Evolutionary conservation across 192 early-diverging fungal genomes (phyloP), one percentile per base, ranked within the genome.

Genomic region (Mortierella hygrophila): DNA sequence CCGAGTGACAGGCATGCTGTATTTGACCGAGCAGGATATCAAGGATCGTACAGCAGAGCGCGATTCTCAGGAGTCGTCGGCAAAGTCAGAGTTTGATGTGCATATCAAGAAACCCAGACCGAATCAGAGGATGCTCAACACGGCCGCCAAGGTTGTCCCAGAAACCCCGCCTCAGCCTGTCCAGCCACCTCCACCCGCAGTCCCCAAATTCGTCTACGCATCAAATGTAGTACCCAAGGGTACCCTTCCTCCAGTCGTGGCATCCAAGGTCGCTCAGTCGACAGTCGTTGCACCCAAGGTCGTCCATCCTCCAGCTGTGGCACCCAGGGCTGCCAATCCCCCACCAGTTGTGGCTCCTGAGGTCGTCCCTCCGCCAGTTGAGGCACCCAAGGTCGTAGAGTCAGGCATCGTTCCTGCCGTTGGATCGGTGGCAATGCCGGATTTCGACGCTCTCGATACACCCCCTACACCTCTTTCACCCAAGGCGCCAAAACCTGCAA

Each of bases 1-100:
- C 1, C 71, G 83, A 32, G 73, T 77, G 29, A 46, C 68, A 26
- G 83, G 83, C 11, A 76, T 85, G 74, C 42, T 80, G 7, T 85
- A 85, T 37, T 40, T 76, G 0, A 70, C 60, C 2, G 82, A 84
- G 6, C 63, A 79, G 40, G 77, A 44, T 10, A 35, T 60, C 15
- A 23, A 38, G 41, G 73, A 65, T 55, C 60, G 60, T 15, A 65
- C 60, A 65, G 60, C 60, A 35, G 60, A 65, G 60, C 60, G 60
- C 11, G 11, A 65, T 3, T 65, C 60, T 32, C 60, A 65, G 60
- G 26, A 65, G 29, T 11, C 60, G 2, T 65, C 26, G 29, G 29
- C 60, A 32, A 65, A 23, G 23, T 15, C 60, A 65, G 60, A 65
- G 11, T 65, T 65, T 13, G 60, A 65, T 29, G 26, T 13, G 11